Evolutionary conservation across 208 protist genomes (phyloP), one percentile per base, ranked within the genome.

Genomic region (Leishmania amazonensis): DNA sequence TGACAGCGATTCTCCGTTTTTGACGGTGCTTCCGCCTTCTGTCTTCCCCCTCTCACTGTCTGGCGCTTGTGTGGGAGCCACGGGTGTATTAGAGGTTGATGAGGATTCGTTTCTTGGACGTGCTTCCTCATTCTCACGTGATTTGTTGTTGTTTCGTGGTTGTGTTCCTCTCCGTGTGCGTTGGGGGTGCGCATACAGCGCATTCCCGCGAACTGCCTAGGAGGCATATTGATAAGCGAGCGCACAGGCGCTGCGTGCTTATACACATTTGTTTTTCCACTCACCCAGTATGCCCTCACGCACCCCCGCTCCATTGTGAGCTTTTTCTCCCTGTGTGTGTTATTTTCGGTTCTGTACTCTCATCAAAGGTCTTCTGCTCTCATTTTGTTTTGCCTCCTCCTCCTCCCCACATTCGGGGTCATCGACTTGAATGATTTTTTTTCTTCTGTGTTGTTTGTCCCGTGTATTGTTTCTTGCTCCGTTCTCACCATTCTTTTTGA

Each of bases 401-500:
- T 60, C 54, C 21, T 60, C 19, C 21, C 54, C 24, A 51, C 6
- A 64, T 31, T 28, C 11, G 28, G 24, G 58, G n/a, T 31, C 58
- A 64, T 64, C 19, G 21, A 64, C 58, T 31, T 31, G 28, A 8
- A 21, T 71, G 8, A 42, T 71, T 78, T 83, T 8, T 72, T 80
- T 64, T 76, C 62, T 60, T 76, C 31, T 77, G 13, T 72, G 17
- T 28, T 77, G 77, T 0, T 28, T 28, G 13, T 60, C 13, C 17
- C 73, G 3, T 13, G 24, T 76, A 0, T 13, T 1, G 15, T 13
- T 42, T 38, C 40, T 15, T 45, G 0, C 35, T 24, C 5, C n/a
- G 13, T 80, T 21, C 68, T 53, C 62, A n/a, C 75, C 73, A 42
- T 47, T 58, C 68, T 53, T 79, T 35, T 45, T 42, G 38, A 35